phyloP scores from a whole-genome alignment of 2,329 filamentous ascomycete genomes.

The Penicillium sp. region DNA sequence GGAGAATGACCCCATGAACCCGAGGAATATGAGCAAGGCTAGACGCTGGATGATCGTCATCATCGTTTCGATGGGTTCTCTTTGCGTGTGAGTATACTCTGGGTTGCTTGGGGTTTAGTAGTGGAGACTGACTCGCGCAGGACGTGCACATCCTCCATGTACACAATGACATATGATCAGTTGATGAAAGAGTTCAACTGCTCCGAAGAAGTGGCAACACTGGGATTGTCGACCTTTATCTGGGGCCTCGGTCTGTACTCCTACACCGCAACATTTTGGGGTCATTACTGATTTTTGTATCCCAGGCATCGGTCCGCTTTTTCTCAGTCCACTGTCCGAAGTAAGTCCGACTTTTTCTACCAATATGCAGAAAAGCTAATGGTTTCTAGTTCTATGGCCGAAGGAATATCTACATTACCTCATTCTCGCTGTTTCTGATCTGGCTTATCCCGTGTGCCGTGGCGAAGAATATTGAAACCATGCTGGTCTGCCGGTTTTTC shows the following conservation, averaged over 20 bases:
- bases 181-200: constrained; percentile 72
- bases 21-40: constrained; percentile 64
- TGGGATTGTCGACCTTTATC: constrained; percentile 82
- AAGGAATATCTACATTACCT: constrained; percentile 73
- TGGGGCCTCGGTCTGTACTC: constrained; percentile 61
- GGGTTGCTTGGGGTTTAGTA: not conserved
- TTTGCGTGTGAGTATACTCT: constrained; percentile 71
- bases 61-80: constrained; percentile 70
- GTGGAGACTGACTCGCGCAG: constrained; percentile 43
- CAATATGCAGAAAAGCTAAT: not conserved
- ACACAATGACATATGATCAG: constrained; percentile 78
- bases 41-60: constrained; percentile 78
- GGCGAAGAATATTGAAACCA: constrained; percentile 75
- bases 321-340: constrained; percentile 65
- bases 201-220: constrained; percentile 69
- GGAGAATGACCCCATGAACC: constrained; percentile 70
- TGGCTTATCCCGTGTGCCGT: constrained; percentile 81
- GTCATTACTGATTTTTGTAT: constrained; percentile 11
- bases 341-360: constrained; percentile 17
- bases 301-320: constrained; percentile 58
- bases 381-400: constrained; percentile 70
- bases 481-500: constrained; percentile 76
- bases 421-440: constrained; percentile 72
- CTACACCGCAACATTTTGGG: not conserved
- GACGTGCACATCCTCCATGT: constrained; percentile 83